A percentile compares a stretch with the other conserved stretches of the same genome.
Conservation (phyloP, 305 asterid species). For the Fraxinus ornus region DNA sequence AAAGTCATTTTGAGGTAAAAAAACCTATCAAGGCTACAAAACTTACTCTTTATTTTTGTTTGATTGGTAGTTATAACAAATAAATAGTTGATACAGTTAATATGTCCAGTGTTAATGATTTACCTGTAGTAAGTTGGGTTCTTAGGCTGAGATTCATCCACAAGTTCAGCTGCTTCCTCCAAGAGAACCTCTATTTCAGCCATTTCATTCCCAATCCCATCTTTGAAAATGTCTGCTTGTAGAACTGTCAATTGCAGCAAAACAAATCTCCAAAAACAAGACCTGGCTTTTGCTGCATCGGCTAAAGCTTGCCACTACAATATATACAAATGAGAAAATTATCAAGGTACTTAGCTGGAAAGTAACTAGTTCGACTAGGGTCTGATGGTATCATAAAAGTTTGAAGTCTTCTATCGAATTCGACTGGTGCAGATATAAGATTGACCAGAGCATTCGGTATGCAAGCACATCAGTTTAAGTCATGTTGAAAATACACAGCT, state of each 20-base stretch:
- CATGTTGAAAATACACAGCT: slow-evolving; percentile 14
- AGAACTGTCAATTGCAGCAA: slow-evolving; percentile 70
- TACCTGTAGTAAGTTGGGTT: slow-evolving; percentile 97
- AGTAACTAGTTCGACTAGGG: slow-evolving; percentile 4
- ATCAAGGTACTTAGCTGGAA: slow-evolving; percentile 20
- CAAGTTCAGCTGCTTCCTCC: slow-evolving; percentile 99
- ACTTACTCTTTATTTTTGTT: not conserved
- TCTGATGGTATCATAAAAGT: slow-evolving; percentile 8
- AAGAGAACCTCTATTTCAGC: slow-evolving; percentile 89
- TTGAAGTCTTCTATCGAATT: not conserved
- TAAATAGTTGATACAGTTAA: not conserved
- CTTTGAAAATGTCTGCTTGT: slow-evolving; percentile 65
- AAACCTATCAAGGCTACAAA: not conserved
- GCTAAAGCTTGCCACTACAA: slow-evolving; percentile 89
- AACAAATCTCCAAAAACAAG: slow-evolving; percentile 93
- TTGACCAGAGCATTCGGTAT: not conserved
- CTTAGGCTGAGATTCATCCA: slow-evolving; percentile 73
- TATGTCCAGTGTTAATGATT: slow-evolving; percentile 5
- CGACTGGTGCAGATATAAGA: not conserved
- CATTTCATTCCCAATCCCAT: slow-evolving; percentile 67
- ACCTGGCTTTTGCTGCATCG: slow-evolving; percentile 69
- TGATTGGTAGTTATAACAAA: not conserved
- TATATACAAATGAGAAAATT: slow-evolving; percentile 32
- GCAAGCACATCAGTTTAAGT: slow-evolving; percentile 7
- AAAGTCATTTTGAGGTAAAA: not conserved